Conservation (phyloP, 495 filamentous ascomycete genomes). For the Hypoxylon cercidicola region DNA sequence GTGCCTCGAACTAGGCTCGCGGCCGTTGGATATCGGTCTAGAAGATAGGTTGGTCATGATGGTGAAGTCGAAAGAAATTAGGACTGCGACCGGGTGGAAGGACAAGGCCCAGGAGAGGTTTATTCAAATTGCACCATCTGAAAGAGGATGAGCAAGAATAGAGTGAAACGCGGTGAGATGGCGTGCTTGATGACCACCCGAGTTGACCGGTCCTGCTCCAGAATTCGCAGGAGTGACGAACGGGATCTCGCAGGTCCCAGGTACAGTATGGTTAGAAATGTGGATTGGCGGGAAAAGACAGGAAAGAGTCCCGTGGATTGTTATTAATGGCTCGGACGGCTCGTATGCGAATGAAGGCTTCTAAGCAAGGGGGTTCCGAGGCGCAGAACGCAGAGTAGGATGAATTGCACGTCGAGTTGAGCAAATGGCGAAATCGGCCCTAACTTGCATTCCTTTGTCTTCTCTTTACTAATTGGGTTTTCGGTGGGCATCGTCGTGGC, state of each 20-base stretch:
- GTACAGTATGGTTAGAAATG: neutral
- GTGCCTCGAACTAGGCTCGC: slow-evolving; percentile 25
- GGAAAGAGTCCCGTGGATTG: neutral
- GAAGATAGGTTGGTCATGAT: slow-evolving; percentile 29
- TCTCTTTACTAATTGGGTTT: neutral
- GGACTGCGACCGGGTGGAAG: slow-evolving; percentile 29
- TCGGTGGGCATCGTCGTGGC: slow-evolving; percentile 10
- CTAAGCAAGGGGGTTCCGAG: neutral
- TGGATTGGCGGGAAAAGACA: neutral
- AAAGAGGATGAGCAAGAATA: slow-evolving; percentile 33
- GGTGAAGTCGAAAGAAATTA: slow-evolving; percentile 28
- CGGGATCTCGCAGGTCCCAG: slow-evolving; percentile 29
- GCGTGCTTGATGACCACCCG: slow-evolving; percentile 37
- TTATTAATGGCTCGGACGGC: neutral
- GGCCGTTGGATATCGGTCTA: slow-evolving; percentile 32
- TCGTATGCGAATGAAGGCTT: neutral
- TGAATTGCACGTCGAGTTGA: slow-evolving; percentile 28
- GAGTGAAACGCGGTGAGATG: slow-evolving; percentile 42
- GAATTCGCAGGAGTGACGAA: slow-evolving; percentile 15
- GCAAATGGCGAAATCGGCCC: slow-evolving; percentile 41
- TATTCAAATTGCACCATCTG: slow-evolving; percentile 42
- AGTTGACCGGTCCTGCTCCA: slow-evolving; percentile 7
- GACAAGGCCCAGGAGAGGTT: slow-evolving; percentile 34
- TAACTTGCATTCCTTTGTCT: slow-evolving; percentile 15
- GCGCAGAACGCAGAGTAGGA: neutral